Conservation (phyloP, 1,284 basidiomycete genomes). For the Leccinum olivaceoglutinosum region DNA sequence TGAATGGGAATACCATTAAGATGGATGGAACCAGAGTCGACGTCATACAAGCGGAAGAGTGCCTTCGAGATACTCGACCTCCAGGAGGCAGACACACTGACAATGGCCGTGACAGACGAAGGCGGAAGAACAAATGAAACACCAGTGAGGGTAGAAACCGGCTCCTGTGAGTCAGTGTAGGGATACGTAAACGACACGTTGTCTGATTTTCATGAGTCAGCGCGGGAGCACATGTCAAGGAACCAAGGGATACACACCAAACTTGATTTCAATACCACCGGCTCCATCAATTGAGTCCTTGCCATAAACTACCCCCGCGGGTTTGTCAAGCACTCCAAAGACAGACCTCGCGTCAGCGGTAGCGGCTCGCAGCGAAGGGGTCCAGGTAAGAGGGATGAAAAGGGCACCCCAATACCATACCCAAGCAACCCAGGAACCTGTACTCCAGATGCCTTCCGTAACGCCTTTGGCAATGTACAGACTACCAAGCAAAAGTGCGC, state of each 20-base stretch:
- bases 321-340: constrained; percentile 69
- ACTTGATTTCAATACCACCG: constrained; percentile 77
- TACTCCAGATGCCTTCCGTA: constrained; percentile 26
- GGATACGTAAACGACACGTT: constrained; percentile 85
- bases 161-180: constrained; percentile 60
- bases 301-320: constrained; percentile 79
- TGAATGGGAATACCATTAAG: constrained; percentile 89
- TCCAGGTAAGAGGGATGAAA: constrained; percentile 22
- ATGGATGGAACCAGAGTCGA: constrained; percentile 65
- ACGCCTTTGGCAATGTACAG: constrained; percentile 27
- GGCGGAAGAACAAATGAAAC: constrained; percentile 74
- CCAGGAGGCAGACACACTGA: constrained; percentile 58
- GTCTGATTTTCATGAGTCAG: constrained; percentile 37
- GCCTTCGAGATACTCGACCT: constrained; percentile 82
- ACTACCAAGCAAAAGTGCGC: constrained; percentile 60
- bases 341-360: constrained; percentile 29
- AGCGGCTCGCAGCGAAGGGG: constrained; percentile 19
- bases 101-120: constrained; percentile 76
- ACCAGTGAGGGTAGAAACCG: constrained; percentile 46
- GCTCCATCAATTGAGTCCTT: constrained; percentile 71
- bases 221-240: not conserved
- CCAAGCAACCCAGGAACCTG: constrained; percentile 27
- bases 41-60: constrained; percentile 88
- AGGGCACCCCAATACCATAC: constrained; percentile 29
- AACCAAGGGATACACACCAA: constrained; percentile 46